Percentiles rank a stretch among this genome's conserved stretches.
phyloP scores from a whole-genome alignment of 148 eudicot species.

The Polygonum aviculare region DNA sequence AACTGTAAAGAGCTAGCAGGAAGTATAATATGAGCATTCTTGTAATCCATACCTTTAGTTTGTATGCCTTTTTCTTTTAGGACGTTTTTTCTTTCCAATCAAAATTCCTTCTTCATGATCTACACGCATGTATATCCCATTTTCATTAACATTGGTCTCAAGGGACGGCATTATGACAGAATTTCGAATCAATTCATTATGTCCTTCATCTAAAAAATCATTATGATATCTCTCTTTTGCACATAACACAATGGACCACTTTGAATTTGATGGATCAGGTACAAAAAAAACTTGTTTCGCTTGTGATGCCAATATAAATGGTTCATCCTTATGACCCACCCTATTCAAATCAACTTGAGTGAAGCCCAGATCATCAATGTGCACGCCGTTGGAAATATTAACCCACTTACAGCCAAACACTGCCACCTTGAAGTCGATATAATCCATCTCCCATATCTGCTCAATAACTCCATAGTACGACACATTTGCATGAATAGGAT shows the following conservation, averaged over 20 bases:
- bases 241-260: background rate
- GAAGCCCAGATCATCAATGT: background rate
- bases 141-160: background rate
- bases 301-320: background rate
- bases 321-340: background rate
- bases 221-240: background rate
- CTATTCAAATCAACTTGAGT: background rate
- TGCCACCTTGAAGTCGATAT: background rate
- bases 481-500: background rate
- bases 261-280: background rate
- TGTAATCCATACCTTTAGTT: background rate
- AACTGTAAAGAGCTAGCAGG: background rate
- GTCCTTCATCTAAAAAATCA: background rate
- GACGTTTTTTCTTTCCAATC: background rate
- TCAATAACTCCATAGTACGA: background rate
- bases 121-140: background rate
- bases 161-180: background rate
- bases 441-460: background rate
- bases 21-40: background rate
- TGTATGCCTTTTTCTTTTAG: background rate
- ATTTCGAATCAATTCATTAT: background rate
- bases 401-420: background rate
- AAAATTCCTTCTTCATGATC: background rate
- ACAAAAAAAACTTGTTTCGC: background rate
- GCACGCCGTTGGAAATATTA: background rate